Evolutionary conservation across 2,329 filamentous ascomycete genomes (phyloP).

Genomic region (Domatiomyces catenatus): DNA sequence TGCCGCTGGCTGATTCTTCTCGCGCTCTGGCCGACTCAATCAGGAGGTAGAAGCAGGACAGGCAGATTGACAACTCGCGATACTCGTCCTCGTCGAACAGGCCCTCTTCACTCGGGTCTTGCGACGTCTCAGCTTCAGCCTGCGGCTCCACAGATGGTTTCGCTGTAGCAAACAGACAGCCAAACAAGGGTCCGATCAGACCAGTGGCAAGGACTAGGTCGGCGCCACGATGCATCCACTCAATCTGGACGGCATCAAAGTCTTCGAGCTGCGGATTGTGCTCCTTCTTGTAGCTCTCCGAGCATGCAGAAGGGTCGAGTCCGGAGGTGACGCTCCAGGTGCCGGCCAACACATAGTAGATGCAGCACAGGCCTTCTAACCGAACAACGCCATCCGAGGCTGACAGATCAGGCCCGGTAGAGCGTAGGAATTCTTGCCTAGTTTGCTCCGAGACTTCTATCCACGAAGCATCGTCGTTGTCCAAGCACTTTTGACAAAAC

Average conservation of each 20-base stretch:
- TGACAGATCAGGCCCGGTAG: conserved; percentile 24
- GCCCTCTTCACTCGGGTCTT: conserved; percentile 8
- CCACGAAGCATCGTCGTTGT: conserved; percentile 44
- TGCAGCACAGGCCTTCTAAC: conserved; percentile 30
- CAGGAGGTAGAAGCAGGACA: conserved; percentile 16
- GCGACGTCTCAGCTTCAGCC: conserved; percentile 1
- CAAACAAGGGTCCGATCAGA: conserved; percentile 24
- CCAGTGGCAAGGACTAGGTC: conserved; percentile 24
- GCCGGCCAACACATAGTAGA: conserved; percentile 46
- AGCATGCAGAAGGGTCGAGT: conserved; percentile 17
- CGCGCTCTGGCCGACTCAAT: conserved; percentile 14
- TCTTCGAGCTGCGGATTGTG: conserved; percentile 24
- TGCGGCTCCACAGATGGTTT: conserved; percentile 19
- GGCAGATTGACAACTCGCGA: conserved; percentile 14
- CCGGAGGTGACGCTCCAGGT: conserved; percentile 56
- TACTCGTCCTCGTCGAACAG: conserved; percentile 15
- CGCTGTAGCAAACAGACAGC: conserved; percentile 26
- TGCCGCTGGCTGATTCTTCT: conserved; percentile 4
- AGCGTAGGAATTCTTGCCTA: conserved; percentile 27
- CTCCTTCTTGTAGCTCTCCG: neutral
- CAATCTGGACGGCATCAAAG: conserved; percentile 33
- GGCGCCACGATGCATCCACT: conserved; percentile 32
- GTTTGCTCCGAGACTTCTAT: conserved; percentile 44
- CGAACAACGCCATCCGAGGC: conserved; percentile 26
- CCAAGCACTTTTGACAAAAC: conserved; percentile 27